phyloP scores from a whole-genome alignment of 2,329 filamentous ascomycete species.

The Fusarium torreyae region DNA sequence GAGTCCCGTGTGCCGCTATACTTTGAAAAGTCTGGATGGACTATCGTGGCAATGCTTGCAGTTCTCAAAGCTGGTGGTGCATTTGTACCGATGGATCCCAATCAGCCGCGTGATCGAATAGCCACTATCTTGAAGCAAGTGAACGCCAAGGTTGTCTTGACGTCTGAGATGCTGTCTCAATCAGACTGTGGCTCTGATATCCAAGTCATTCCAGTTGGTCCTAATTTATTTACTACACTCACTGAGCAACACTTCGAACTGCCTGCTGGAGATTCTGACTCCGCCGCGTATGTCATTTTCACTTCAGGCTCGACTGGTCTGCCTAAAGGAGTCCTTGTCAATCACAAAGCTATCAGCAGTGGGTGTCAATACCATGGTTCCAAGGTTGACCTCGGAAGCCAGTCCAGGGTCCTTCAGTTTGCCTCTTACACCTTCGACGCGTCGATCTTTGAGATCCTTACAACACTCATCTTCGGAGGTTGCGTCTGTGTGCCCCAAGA shows the following conservation, averaged over 20 bases:
- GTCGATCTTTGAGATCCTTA: constrained; percentile 29
- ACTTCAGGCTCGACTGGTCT: background rate
- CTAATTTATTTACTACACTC: background rate
- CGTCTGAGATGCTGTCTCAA: background rate
- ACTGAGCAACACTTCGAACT: background rate
- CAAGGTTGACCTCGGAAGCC: background rate
- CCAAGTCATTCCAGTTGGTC: background rate
- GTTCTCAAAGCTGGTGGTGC: constrained; percentile 25
- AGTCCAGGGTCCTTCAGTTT: constrained; percentile 39
- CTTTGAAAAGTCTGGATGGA: constrained; percentile 51
- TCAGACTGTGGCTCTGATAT: background rate
- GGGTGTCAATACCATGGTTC: constrained; percentile 8
- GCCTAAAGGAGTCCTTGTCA: background rate
- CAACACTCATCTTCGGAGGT: constrained; percentile 54
- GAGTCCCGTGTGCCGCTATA: constrained; percentile 3
- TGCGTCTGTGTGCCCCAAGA: constrained; percentile 69
- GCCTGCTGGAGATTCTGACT: background rate
- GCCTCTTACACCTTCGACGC: constrained; percentile 44
- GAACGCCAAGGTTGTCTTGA: background rate
- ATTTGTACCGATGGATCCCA: background rate
- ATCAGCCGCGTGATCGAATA: background rate
- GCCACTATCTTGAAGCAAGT: background rate
- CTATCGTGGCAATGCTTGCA: constrained; percentile 37
- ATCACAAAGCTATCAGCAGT: constrained; percentile 28
- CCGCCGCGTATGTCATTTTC: background rate